Conservation (phyloP, 495 filamentous ascomycete genomes). For the Penicillium nucicola region DNA sequence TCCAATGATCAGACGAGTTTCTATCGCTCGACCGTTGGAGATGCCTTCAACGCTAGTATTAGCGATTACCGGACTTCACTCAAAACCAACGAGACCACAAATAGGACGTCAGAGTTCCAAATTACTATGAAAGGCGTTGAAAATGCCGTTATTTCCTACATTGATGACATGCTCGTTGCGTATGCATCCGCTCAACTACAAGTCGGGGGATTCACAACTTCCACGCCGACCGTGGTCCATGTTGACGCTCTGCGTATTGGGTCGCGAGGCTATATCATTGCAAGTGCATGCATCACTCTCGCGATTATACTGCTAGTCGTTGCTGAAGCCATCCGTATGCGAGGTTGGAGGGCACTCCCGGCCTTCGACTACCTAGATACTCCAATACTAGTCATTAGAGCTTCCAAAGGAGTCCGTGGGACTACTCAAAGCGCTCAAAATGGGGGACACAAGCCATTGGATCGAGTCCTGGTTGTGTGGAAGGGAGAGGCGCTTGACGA, state of each 20-base stretch:
- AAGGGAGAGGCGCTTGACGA: not conserved
- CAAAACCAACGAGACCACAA: not conserved
- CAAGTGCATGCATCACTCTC: constrained; percentile 18
- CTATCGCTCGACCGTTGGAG: constrained; percentile 27
- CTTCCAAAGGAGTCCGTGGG: constrained; percentile 10
- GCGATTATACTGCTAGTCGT: constrained; percentile 16
- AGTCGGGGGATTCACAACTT: constrained; percentile 13
- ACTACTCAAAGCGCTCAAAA: not conserved
- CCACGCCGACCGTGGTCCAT: constrained; percentile 5
- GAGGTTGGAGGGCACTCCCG: constrained; percentile 9
- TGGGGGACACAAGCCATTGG: not conserved
- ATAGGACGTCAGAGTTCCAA: constrained; percentile 8
- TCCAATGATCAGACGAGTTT: constrained; percentile 29
- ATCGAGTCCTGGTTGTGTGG: not conserved
- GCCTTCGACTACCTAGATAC: constrained; percentile 18
- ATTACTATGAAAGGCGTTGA: constrained; percentile 25
- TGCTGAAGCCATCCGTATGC: constrained; percentile 11
- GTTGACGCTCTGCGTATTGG: constrained; percentile 21
- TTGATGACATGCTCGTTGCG: constrained; percentile 31
- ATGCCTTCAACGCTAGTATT: constrained; percentile 30
- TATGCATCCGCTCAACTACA: constrained; percentile 33
- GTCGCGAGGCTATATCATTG: constrained; percentile 26
- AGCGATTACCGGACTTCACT: constrained; percentile 15
- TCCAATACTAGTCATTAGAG: constrained; percentile 1
- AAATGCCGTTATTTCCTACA: constrained; percentile 27